phyloP scores from a whole-genome alignment of 495 filamentous ascomycete genomes.

The Hypoxylon fuscum region DNA sequence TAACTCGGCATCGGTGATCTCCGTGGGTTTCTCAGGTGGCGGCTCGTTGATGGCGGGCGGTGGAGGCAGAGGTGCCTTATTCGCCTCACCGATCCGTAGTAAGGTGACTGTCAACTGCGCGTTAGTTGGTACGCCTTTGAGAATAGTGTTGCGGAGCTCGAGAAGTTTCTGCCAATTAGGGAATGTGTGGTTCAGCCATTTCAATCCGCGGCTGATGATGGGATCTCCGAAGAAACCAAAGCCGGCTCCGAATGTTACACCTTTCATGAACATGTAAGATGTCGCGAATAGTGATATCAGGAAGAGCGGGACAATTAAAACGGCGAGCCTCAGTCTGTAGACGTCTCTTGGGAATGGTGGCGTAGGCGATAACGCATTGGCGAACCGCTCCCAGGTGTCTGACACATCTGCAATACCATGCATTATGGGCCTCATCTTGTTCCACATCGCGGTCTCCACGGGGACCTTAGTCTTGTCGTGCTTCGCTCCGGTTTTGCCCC shows the following conservation, averaged over 20 bases:
- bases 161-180: conserved; percentile 81
- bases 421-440: conserved; percentile 79
- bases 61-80: conserved; percentile 82
- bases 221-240: conserved; percentile 86
- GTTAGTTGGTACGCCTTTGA: conserved; percentile 88
- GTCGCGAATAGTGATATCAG: conserved; percentile 68
- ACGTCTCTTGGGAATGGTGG: conserved; percentile 74
- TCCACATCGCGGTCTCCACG: conserved; percentile 80
- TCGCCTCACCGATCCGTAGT: conserved; percentile 85
- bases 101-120: conserved; percentile 86
- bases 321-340: conserved; percentile 70
- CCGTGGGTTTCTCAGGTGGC: conserved; percentile 61
- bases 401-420: conserved; percentile 75
- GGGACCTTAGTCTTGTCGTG: conserved; percentile 89
- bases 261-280: conserved; percentile 79
- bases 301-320: conserved; percentile 65
- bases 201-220: conserved; percentile 65
- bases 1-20: conserved; percentile 58
- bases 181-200: conserved; percentile 69
- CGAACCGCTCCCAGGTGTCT: conserved; percentile 83
- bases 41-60: conserved; percentile 67
- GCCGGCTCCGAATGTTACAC: conserved; percentile 69
- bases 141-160: conserved; percentile 70
- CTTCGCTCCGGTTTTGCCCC: conserved; percentile 53
- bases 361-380: conserved; percentile 81